Evolutionary conservation across 2,329 filamentous ascomycete genomes (phyloP), one percentile per base, ranked within the genome.

Genomic region (Cercospora citrullina): DNA sequence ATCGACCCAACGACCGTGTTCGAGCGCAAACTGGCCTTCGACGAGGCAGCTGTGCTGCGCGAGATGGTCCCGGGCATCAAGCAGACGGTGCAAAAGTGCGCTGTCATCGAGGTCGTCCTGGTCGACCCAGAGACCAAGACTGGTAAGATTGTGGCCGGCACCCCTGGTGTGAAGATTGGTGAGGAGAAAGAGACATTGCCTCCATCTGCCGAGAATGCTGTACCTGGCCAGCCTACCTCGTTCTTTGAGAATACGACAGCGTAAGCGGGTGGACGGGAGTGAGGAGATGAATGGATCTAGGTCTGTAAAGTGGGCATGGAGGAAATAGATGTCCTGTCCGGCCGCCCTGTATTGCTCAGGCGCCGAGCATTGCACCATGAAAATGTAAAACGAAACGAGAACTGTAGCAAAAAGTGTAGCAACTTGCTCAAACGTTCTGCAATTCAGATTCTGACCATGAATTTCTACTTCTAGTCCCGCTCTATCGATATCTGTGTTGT

Each of bases 201-300:
- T 2, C 83, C 82, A 1, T 79, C 83, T 63, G 92, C 92, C 12
- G 91, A 92, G 75, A 85, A 85, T 72, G 93, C 94, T 5, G 88
- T 95, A 67, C 94, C 94, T 14, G 94, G 94, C 1, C 84, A 86
- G 72, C 94, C 94, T 62, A 91, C 87, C 51, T 97, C 96, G 81
- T 84, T 87, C 75, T 96, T 97, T 82, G 90, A 92, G 81, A 97
- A 97, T 84, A 85, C 63, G 26, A 36, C 42, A 31, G 23, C 59
- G 16, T 61, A 16, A 61, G 21, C 1, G 12, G 7, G 21, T 28
- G 14, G 5, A 21, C 26, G 8, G 10, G 62, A 14, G 6, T 16
- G 61, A 1, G 42, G 28, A 2, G 16, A 9, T 53, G 6, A 62
- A 53, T 51, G 36, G 14, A 7, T 53, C 1, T 53, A 53, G 2